Evolutionary conservation across 306 rosid species (phyloP), one percentile per base, ranked within the genome.

Genomic region (Cyamopsis tetragonoloba): DNA sequence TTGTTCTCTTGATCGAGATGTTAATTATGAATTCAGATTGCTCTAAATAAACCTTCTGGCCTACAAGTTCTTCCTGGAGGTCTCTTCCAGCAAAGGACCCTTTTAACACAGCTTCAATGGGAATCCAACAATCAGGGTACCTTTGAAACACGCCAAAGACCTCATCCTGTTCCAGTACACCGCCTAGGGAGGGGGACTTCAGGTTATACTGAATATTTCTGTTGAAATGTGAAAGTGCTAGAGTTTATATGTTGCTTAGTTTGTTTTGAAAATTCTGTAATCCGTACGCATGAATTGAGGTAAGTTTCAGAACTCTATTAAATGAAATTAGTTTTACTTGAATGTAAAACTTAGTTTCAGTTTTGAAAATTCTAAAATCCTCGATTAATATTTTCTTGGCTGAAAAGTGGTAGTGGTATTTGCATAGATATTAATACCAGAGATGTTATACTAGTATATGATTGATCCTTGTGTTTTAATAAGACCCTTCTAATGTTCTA

Each of bases 101-200:
- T 89, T 84, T 76, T 93, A 43, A 80, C 87, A 14, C 98, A 93
- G 80, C 96, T 93, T 58, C 83, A 73, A 3, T 86, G 93, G 88
- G 32, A 67, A 79, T 71, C 86, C 79, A 71, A 75, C 47, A 77
- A 68, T 53, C 76, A 67, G 74, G 49, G 69, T 61, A 35, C 81
- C 68, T 51, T 65, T 74, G 51, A 55, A 17, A 70, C 42, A 27
- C 51, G 68, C 74, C 75, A 70, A 77, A 77, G 66, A 51, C 31
- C 70, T 34, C 92, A 88, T 41, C 85, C 86, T 70, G 86, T 80
- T 67, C 96, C 97, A 22, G 98, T 88, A 62, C 98, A 93, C 83
- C 98, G 96, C 53, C 80, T 93, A 26, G 96, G 96, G 66, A 84
- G 98, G 80, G 98, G 98, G 58, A 89, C 98, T 58, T 93, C 98